Evolutionary conservation across 768 basidiomycete species (phyloP).

Genomic region (Lactarius evosmus): DNA sequence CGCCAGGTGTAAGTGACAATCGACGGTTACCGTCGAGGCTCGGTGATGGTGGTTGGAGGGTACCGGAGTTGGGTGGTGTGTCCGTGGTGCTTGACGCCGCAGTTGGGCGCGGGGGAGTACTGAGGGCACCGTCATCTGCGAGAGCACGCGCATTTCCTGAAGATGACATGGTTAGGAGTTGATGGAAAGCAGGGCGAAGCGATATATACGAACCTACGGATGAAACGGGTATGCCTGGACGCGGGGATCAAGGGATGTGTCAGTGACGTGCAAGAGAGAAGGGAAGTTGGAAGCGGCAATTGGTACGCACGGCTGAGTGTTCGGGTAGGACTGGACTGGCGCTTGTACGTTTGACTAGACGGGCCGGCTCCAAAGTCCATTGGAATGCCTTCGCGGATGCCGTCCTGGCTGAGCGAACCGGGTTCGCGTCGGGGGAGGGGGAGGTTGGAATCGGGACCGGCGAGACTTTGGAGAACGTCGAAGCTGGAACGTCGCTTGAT

Average conservation of each 20-base stretch:
- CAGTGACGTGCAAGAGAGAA: constrained; percentile 1
- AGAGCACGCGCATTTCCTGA: constrained; percentile 81
- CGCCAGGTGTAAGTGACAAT: constrained; percentile 65
- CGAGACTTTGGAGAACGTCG: constrained; percentile 65
- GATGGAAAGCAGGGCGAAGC: constrained; percentile 4
- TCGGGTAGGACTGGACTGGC: constrained; percentile 68
- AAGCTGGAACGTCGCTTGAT: constrained; percentile 64
- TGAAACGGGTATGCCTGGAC: constrained; percentile 49
- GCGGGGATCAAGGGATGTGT: constrained; percentile 8
- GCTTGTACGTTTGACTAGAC: constrained; percentile 44
- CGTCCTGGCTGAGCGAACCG: constrained; percentile 43
- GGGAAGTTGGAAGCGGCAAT: constrained; percentile 26
- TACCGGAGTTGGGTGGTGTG: constrained; percentile 30
- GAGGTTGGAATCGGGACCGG: constrained; percentile 72
- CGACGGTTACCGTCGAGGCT: constrained; percentile 41
- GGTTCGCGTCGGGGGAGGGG: constrained; percentile 62
- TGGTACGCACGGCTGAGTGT: constrained; percentile 70
- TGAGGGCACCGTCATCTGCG: constrained; percentile 64
- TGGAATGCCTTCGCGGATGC: constrained; percentile 74
- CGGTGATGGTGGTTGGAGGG: constrained; percentile 33
- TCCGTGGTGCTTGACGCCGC: constrained; percentile 36
- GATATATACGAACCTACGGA: constrained; percentile 31
- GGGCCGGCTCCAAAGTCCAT: constrained; percentile 47
- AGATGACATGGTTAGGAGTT: constrained; percentile 17
- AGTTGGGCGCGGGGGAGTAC: constrained; percentile 32